Evolutionary conservation across 2,329 filamentous ascomycete genomes (phyloP).

Genomic region (Xylaria arbuscula): DNA sequence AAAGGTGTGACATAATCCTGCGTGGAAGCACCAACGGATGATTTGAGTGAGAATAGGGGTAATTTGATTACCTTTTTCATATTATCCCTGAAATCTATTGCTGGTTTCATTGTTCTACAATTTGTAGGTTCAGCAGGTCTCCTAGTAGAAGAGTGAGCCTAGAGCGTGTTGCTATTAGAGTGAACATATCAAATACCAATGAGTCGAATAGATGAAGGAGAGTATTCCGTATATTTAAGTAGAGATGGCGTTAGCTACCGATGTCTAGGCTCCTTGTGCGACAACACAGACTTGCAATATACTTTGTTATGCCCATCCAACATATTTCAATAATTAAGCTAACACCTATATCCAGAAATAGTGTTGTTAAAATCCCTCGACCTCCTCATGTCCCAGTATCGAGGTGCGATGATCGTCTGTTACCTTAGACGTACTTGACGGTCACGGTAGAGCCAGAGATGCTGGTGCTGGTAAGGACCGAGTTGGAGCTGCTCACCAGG

Average conservation of each 20-base stretch:
- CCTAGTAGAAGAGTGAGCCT: no score
- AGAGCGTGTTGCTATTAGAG: no score
- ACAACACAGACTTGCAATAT: background rate
- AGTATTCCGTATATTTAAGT: slow-evolving; percentile 1
- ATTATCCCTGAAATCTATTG: no score
- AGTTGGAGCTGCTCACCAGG: slow-evolving; percentile 25
- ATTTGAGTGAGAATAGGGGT: no score
- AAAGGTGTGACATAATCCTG: background rate
- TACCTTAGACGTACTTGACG: slow-evolving; percentile 21
- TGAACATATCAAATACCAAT: background rate
- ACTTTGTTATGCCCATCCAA: background rate
- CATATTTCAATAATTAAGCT: background rate
- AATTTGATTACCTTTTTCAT: no score
- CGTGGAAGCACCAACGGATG: no score
- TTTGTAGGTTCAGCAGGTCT: no score
- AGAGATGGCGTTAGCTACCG: background rate
- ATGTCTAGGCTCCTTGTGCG: background rate
- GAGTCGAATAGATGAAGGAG: background rate
- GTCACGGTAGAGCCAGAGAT: slow-evolving; percentile 28
- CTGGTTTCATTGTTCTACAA: no score
- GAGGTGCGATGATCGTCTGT: background rate
- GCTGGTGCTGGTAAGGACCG: slow-evolving; percentile 23
- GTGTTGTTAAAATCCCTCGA: background rate
- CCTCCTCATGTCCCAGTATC: background rate
- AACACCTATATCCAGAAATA: background rate